phyloP scores from a whole-genome alignment of 805 yeast genomes.

The Lipomyces sp. region DNA sequence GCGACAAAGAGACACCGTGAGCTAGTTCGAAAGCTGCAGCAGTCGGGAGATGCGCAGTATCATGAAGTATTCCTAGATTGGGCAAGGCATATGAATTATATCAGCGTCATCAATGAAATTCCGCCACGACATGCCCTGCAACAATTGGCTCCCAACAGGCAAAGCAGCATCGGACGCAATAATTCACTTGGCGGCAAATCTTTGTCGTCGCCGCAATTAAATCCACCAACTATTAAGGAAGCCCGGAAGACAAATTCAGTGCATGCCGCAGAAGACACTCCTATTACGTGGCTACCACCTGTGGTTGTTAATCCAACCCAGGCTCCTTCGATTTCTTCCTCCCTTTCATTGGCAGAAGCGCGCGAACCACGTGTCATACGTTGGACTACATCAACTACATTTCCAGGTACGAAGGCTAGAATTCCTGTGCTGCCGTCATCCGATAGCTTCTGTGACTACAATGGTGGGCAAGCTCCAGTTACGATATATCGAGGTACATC shows the following conservation, averaged over 20 bases:
- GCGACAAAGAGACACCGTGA: constrained; percentile 10
- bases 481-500: background rate
- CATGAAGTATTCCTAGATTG: background rate
- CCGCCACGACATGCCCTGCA: constrained; percentile 4
- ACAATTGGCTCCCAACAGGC: background rate
- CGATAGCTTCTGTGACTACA: background rate
- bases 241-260: background rate
- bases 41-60: background rate
- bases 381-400: background rate
- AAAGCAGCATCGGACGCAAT: background rate
- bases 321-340: background rate
- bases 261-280: background rate
- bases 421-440: background rate
- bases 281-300: constrained; percentile 7
- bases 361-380: background rate
- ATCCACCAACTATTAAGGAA: background rate
- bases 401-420: background rate
- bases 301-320: background rate
- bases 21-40: constrained; percentile 6
- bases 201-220: constrained; percentile 7
- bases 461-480: background rate
- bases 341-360: background rate
- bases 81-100: constrained; percentile 5
- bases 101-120: constrained; percentile 1
- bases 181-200: background rate